Base-by-base conservation (phyloP, 805 yeast species). In the Nakazawaea pomicola region DNA sequence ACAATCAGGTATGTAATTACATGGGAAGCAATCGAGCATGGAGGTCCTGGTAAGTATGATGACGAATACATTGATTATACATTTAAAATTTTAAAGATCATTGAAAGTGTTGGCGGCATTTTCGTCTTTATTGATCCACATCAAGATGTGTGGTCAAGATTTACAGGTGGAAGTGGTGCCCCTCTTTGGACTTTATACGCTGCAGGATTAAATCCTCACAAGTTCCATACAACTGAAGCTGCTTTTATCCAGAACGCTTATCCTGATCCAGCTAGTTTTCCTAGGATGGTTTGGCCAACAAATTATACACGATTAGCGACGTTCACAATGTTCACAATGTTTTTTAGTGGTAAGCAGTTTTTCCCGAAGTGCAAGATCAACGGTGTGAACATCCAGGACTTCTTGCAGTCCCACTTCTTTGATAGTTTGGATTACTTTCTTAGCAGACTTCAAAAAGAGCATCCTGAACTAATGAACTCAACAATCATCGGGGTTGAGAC, bases 121-220 rank as follows among this genome's bases (percentile, higher is more conserved):
- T 84, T 83, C 51, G 86, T 88, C 6, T 79, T 84, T 49, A 56
- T 90, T 49, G 96, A 90, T 54, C 87, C 95, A 1, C 97, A 90
- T 57, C 97, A 90, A 58, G 97, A 90, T 57, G 95, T 82, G 10
- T 90, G 97, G 97, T 81, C 93, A 1, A 72, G 96, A 36, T 85
- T 71, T 55, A 67, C 79, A 9, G 96, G 96, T 4, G 97, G 97
- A 2, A 79, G 87, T 35, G 97, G 97, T 15, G 95, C 96, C 3
- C 97, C 97, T 1, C 53, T 86, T 53, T 90, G 97, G 97, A 89
- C 97, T 0, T 57, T 89, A 4, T 80, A 84, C 54, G 90, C 93
- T 18, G 95, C 91, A 2, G 96, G 96, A 1, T 62, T 90, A 36
- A 76, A 90, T 42, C 96, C 96, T 0, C 65, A 57, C n/a, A 60